Base-by-base conservation (phyloP, 1,139 yeast genomes). In the Magnusiomyces tetraspermus region DNA sequence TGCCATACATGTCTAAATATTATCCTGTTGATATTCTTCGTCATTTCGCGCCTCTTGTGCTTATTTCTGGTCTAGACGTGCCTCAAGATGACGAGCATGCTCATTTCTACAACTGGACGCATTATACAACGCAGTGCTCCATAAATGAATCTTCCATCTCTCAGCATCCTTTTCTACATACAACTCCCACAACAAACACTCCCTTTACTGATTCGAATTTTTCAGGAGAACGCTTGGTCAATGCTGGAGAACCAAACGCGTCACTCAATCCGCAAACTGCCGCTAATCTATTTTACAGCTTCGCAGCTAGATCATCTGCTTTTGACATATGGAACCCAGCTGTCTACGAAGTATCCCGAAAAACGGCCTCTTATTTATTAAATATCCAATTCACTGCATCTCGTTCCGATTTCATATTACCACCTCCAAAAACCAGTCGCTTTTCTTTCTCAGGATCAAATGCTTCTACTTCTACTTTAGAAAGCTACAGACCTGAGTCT, bases 21-120 rank as follows among this genome's bases (percentile, higher is more conserved):
- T 60, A 59, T 42, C 63, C 63, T 11, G 33, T 46, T 40, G 65
- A 60, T 41, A 56, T 56, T 36, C 53, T 63, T 49, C 56, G 53
- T 51, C 67, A 62, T 40, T 52, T 58, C 46, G 55, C 63, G 42
- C 69, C 68, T 3, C 58, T 63, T 37, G 55, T 65, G 26, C 54
- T 61, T n/a, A 57, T 65, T 1, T 53, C 62, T 5, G 69, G 69
- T 3, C 57, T 65, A 19, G 61, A 59, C 3, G 36, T 50, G 21
- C 56, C 56, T 10, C 17, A 21, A 17, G 40, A 45, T 31, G 26
- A 31, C 5, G 28, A 26, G 5, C 21, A 21, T 11, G 48, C 38
- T 21, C 38, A 31, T 13, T 22, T 22, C 11, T 42, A 42, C 17
- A 31, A 21, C n/a, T 45, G 48, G 48, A 22, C 38, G 10, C n/a